Base-by-base conservation (phyloP, 2,329 filamentous ascomycete genomes). In the Teratosphaeria pseudoeucalypti region DNA sequence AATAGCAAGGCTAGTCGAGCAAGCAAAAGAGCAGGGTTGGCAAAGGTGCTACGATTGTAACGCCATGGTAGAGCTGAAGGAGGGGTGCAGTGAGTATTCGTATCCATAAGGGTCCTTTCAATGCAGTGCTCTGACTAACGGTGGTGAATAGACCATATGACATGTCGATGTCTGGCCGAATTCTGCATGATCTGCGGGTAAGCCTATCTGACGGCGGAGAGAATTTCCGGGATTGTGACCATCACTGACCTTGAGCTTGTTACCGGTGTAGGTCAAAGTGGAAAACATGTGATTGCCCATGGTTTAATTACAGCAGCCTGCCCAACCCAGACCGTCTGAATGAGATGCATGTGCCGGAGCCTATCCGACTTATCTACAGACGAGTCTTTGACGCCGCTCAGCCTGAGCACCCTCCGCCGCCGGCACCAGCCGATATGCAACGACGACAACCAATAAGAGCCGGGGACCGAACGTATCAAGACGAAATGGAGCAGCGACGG, bases 131-230 rank as follows among this genome's bases (percentile, higher is more conserved):
- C 19, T 19, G 43, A 19, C 43, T 49, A 7, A 49, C 19, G 3
- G 6, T 19, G 43, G 16, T 5, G 4, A 10, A 49, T 6, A 49
- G 43, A 92, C 74, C 90, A 92, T 71, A 92, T 95, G 84, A 90
- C 85, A 32, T 95, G 90, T 71, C 88, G 85, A 53, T 95, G 91
- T 69, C 86, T 83, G 58, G 89, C 89, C 32, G 83, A 95, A 67
- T 95, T 95, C 69, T 96, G 91, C 75, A 91, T 94, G 83, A 81
- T 89, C 29, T 96, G 91, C 70, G 90, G 88, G 26, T 49, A 49
- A 49, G 43, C 26, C 43, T 43, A 43, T n/a, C 37, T 16, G 16
- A 16, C 16, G 37, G 16, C 7, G 43, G 16, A 43, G 37, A 6
- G 3, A 3, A 16, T 16, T 14, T 43, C 19, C 16, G 16, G 16